These are phyloP conservation scores for Erigeron canadensis DNA, from an alignment of 129 eudicot genomes.

Conservation along the genomic window DNA sequence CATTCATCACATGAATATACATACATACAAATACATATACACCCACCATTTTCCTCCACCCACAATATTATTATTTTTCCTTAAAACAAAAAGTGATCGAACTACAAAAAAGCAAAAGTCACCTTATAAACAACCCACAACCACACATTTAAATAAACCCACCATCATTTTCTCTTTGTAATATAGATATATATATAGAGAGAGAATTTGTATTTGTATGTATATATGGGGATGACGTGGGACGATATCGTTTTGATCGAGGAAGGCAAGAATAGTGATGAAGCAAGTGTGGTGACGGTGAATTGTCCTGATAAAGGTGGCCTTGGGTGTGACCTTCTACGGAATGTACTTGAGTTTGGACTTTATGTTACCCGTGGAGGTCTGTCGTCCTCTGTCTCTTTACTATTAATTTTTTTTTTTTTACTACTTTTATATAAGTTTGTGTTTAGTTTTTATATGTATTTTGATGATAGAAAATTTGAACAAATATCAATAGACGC, in stretches of 20 bases:
- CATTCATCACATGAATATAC: slow-evolving; percentile 18
- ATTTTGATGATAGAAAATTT: too few species aligned
- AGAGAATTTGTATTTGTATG: neutral
- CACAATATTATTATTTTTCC: neutral
- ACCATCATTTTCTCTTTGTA: neutral
- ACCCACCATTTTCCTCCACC: slow-evolving; percentile 2
- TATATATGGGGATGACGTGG: slow-evolving; percentile 40
- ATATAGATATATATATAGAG: neutral
- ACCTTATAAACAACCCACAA: neutral
- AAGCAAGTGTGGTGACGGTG: slow-evolving; percentile 50
- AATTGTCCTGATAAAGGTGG: slow-evolving; percentile 69
- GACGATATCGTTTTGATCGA: slow-evolving; percentile 54
- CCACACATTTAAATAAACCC: neutral
- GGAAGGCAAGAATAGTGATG: slow-evolving; percentile 33
- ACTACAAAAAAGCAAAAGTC: slow-evolving; percentile 2
- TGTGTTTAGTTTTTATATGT: too few species aligned
- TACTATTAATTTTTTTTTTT: neutral
- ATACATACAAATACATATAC: neutral
- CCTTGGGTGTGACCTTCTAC: slow-evolving; percentile 56
- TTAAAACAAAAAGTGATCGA: neutral
- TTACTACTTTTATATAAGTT: neutral
- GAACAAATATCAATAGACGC: too few species aligned
- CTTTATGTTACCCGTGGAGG: slow-evolving; percentile 61
- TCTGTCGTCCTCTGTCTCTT: neutral
- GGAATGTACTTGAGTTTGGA: slow-evolving; percentile 56